Evolutionary conservation across 140 eudicot species (phyloP).

Genomic region (Stevia rebaudiana): DNA sequence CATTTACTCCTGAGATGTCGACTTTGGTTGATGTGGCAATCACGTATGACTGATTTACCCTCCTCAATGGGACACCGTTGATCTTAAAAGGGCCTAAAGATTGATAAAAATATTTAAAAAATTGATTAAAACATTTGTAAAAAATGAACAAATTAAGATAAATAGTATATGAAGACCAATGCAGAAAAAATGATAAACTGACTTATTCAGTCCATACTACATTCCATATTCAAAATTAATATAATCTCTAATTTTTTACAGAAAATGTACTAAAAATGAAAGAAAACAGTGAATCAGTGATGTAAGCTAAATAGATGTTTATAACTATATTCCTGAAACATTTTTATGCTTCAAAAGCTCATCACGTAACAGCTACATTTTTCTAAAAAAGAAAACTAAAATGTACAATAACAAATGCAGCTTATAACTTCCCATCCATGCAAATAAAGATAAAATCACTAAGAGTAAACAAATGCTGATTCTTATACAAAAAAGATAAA

Average conservation of each 20-base stretch:
- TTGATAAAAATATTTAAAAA: neutral
- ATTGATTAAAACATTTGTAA: neutral
- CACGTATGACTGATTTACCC: conserved; percentile 65
- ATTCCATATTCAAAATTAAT: neutral
- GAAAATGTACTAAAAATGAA: neutral
- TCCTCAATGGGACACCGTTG: conserved; percentile 79
- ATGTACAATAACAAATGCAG: neutral
- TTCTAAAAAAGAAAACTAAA: neutral
- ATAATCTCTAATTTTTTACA: neutral
- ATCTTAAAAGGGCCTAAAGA: conserved; percentile 59
- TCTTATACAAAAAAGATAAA: neutral
- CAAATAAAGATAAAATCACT: neutral
- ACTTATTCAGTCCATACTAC: neutral
- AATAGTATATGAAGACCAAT: neutral
- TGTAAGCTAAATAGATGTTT: neutral
- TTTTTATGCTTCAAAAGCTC: neutral
- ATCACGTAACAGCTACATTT: too few relatives aligned
- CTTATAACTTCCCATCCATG: neutral
- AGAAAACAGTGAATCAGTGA: too few relatives aligned
- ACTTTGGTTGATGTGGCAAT: conserved; percentile 77
- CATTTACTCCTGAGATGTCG: conserved; percentile 45
- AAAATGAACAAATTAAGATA: neutral
- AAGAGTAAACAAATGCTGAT: neutral
- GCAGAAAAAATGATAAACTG: too few relatives aligned
- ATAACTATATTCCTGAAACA: neutral